Evolutionary conservation across 2,329 filamentous ascomycete genomes (phyloP).

Genomic region (Fusarium armeniacum): DNA sequence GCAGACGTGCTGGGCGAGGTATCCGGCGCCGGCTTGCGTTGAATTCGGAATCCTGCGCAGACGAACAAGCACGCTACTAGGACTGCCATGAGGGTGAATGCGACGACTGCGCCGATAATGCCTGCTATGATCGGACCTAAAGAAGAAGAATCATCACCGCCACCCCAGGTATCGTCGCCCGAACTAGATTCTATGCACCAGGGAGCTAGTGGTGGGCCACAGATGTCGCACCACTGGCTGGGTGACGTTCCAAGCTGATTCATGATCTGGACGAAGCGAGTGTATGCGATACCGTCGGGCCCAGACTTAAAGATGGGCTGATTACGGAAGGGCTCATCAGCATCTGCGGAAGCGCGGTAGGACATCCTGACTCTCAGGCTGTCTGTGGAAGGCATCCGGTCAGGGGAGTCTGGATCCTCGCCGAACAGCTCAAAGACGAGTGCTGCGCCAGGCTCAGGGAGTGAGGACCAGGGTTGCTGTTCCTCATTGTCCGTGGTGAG

Average conservation of each 20-base stretch:
- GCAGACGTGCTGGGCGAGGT: slow-evolving; percentile 2
- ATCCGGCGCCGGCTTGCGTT: slow-evolving; percentile 33
- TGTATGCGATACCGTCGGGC: slow-evolving; percentile 56
- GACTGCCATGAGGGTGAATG: slow-evolving; percentile 55
- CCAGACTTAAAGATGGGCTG: slow-evolving; percentile 60
- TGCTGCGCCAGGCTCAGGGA: slow-evolving; percentile 78
- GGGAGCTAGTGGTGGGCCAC: slow-evolving; percentile 51
- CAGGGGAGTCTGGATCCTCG: slow-evolving; percentile 41
- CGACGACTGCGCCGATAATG: slow-evolving; percentile 61
- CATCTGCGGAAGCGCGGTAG: slow-evolving; percentile 65
- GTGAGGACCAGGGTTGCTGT: slow-evolving; percentile 52
- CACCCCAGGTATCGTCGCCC: neutral
- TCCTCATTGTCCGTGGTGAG: slow-evolving; percentile 66
- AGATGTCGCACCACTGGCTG: slow-evolving; percentile 62
- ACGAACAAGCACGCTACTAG: slow-evolving; percentile 52
- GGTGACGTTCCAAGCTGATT: slow-evolving; percentile 53
- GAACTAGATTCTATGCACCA: slow-evolving; percentile 55
- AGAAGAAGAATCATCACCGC: neutral
- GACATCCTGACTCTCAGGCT: slow-evolving; percentile 69
- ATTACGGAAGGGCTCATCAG: slow-evolving; percentile 52
- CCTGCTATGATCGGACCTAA: slow-evolving; percentile 60
- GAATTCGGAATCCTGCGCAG: slow-evolving; percentile 54
- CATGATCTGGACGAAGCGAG: slow-evolving; percentile 58
- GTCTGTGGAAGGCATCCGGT: slow-evolving; percentile 49
- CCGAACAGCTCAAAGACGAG: slow-evolving; percentile 79